phyloP scores from a whole-genome alignment of 164 flowering plant species.

The Kingdonia uniflora region DNA sequence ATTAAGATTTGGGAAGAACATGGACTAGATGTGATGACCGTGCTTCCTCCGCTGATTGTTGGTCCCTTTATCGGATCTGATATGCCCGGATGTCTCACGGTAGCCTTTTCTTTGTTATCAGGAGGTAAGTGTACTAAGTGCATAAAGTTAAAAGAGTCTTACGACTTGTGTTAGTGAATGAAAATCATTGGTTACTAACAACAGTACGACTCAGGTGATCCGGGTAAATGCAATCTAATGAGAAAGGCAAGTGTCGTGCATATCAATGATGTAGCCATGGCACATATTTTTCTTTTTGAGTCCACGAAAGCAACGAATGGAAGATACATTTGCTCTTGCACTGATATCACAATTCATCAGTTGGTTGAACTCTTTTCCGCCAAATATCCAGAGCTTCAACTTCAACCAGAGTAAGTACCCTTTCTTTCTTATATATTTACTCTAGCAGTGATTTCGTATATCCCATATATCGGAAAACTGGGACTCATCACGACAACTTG shows the following conservation, averaged over 20 bases:
- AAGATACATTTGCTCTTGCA: conserved; percentile 16
- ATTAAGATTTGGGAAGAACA: conserved; percentile 26
- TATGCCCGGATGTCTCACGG: too few species aligned
- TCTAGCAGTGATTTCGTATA: neutral
- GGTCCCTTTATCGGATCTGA: conserved; percentile 36
- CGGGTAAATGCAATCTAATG: neutral
- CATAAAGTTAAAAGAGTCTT: too few species aligned
- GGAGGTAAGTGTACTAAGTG: too few species aligned
- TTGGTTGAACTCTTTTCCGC: conserved; percentile 18
- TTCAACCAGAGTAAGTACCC: conserved; percentile 33
- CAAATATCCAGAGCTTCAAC: conserved; percentile 31
- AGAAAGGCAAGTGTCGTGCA: conserved; percentile 11
- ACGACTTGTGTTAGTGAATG: too few species aligned
- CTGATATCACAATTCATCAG: conserved; percentile 6
- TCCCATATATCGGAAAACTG: too few species aligned
- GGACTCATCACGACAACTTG: too few species aligned
- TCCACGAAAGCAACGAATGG: conserved; percentile 11
- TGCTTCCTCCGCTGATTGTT: conserved; percentile 23
- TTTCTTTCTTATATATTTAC: neutral
- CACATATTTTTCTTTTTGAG: conserved; percentile 13
- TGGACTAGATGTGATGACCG: conserved; percentile 30
- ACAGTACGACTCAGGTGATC: too few species aligned
- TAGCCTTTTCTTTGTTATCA: too few species aligned
- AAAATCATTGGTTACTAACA: too few species aligned
- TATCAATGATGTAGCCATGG: conserved; percentile 14